Base-by-base conservation (phyloP, 441 rosid genomes). In the Omphalea diandra region DNA sequence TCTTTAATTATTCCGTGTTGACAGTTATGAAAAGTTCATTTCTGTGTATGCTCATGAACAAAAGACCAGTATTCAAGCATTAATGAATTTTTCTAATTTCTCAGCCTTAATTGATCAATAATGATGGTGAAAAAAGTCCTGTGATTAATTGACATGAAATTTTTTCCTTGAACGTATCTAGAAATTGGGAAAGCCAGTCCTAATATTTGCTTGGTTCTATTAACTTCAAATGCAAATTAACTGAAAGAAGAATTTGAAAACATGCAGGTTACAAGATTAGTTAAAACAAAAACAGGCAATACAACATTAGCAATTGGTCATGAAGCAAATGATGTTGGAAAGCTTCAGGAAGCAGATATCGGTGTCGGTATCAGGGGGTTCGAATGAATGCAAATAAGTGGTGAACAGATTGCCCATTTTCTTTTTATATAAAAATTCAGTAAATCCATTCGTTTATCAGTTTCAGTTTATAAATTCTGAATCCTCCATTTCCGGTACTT, bases 351-450 rank as follows among this genome's bases (percentile, higher is more conserved):
- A n/a, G n/a, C n/a, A n/a, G n/a, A n/a, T n/a, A n/a, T n/a, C n/a
- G n/a, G n/a, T n/a, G n/a, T 93, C n/a, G 97, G 98, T 69, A 93
- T 93, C 78, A 93, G 98, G 31, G 98, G 98, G 8, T 83, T 86
- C 41, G 98, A 90, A 70, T 97, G 97, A 70, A 93, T 90, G 98
- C 99, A 94, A 90, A 98, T 90, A 73, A 73, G 70, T 71, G 9
- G n/a, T 73, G 3, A 35, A 52, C 36, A 53, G 41, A 22, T 63
- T 47, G 40, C 26, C 70, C 27, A n/a, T 35, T 54, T 41, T 50
- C 11, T 11, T 8, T 7, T n/a, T 55, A 36, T 54, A 55, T 69
- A 43, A 68, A 73, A 10, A 52, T 26, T 24, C 7, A 33, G n/a
- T n/a, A n/a, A n/a, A n/a, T n/a, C n/a, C n/a, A 49, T 62, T 53